Conservation (phyloP, 768 basidiomycete species). For the Lactifluus rugatus region DNA sequence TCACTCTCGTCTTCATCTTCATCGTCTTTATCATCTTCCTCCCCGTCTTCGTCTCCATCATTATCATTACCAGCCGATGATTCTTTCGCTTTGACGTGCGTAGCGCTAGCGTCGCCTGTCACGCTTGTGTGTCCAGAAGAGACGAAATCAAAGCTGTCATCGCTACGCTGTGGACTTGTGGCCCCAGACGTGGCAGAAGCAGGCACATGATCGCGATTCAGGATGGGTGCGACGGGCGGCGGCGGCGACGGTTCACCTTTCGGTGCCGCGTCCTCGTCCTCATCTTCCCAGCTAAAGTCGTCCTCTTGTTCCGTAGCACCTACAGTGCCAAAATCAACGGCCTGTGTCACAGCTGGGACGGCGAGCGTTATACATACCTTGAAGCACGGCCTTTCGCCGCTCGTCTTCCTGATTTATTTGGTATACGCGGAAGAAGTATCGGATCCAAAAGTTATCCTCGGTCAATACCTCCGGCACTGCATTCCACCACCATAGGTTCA, state of each 20-base stretch:
- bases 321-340: conserved; percentile 22
- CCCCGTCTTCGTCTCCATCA: not conserved
- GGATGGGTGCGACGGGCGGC: not conserved
- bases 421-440: conserved; percentile 83
- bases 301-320: conserved; percentile 67
- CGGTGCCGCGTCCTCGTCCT: conserved; percentile 55
- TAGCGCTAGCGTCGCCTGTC: conserved; percentile 3
- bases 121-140: conserved; percentile 26
- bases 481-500: not conserved
- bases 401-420: conserved; percentile 75
- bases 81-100: not conserved
- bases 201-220: conserved; percentile 3
- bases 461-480: conserved; percentile 63
- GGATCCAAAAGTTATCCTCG: conserved; percentile 67
- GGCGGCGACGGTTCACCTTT: not conserved
- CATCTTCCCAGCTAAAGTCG: conserved; percentile 88
- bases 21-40: conserved; percentile 10
- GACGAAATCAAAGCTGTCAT: conserved; percentile 31
- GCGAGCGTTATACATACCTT: conserved; percentile 37
- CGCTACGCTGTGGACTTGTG: conserved; percentile 26
- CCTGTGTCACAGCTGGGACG: not conserved
- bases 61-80: conserved; percentile 9
- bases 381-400: conserved; percentile 65
- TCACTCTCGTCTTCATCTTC: conserved; percentile 21
- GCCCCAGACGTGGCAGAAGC: conserved; percentile 19